Percentiles rank a stretch among this genome's conserved stretches.
Conservation (phyloP, 2,329 filamentous ascomycete genomes). For the Spiromastix sp. region DNA sequence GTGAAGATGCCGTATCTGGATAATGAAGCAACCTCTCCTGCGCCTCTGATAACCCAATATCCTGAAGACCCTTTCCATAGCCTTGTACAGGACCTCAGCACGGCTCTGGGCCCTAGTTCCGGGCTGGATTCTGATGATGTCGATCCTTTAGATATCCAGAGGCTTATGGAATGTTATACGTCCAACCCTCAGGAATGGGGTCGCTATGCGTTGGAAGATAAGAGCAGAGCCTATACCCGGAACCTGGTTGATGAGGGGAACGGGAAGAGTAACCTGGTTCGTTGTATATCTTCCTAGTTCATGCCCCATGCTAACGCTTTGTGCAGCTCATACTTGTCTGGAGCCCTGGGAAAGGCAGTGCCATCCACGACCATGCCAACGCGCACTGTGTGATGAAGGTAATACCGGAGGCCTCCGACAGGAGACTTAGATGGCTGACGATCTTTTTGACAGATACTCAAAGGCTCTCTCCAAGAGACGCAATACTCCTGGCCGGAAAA, state of each 20-base stretch:
- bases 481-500: conserved; percentile 62
- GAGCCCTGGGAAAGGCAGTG: conserved; percentile 71
- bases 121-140: conserved; percentile 75
- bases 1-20: conserved; percentile 26
- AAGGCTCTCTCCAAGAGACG: conserved; percentile 69
- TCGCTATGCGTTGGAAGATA: conserved; percentile 63
- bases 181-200: conserved; percentile 62
- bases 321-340: conserved; percentile 74
- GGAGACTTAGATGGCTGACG: background rate
- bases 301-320: conserved; percentile 8
- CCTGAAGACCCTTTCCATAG: conserved; percentile 45
- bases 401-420: conserved; percentile 5
- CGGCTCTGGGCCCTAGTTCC: conserved; percentile 66
- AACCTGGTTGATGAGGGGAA: conserved; percentile 89
- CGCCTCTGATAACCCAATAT: conserved; percentile 8
- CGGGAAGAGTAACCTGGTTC: conserved; percentile 63
- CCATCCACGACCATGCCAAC: conserved; percentile 81
- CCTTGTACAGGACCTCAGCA: conserved; percentile 63
- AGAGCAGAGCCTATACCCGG: conserved; percentile 63
- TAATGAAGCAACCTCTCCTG: conserved; percentile 9
- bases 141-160: conserved; percentile 59
- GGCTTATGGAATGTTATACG: conserved; percentile 63
- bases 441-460: conserved; percentile 48
- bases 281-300: conserved; percentile 17
- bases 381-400: conserved; percentile 85